Evolutionary conservation across 805 yeast genomes (phyloP).

Genomic region (Jamesozyma lodderae): DNA sequence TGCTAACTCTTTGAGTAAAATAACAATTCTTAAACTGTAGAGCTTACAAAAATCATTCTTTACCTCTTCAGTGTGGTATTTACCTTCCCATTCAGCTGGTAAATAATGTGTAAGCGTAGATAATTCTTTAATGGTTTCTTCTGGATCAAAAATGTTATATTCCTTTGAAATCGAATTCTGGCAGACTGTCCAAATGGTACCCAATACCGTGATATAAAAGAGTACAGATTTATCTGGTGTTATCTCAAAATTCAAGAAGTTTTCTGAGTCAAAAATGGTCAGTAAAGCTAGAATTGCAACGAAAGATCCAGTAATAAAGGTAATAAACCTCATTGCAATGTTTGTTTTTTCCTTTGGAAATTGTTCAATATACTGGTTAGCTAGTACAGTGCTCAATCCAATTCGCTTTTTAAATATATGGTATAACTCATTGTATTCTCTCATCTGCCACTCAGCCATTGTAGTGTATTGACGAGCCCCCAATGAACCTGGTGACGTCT

Average conservation of each 20-base stretch:
- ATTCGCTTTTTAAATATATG: slow-evolving; percentile 79
- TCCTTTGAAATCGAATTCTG: slow-evolving; percentile 60
- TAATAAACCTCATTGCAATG: slow-evolving; percentile 46
- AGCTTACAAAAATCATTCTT: slow-evolving; percentile 73
- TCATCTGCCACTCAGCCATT: slow-evolving; percentile 85
- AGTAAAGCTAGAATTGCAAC: slow-evolving; percentile 78
- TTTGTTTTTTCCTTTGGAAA: slow-evolving; percentile 76
- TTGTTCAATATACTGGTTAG: slow-evolving; percentile 76
- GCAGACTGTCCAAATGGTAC: slow-evolving; percentile 80
- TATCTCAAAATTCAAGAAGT: slow-evolving; percentile 81
- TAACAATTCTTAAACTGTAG: slow-evolving; percentile 62
- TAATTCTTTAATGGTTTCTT: slow-evolving; percentile 68
- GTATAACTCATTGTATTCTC: slow-evolving; percentile 89
- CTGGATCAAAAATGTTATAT: slow-evolving; percentile 82
- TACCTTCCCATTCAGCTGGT: slow-evolving; percentile 81
- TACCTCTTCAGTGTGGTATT: slow-evolving; percentile 74
- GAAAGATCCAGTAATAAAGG: slow-evolving; percentile 80
- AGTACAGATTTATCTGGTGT: slow-evolving; percentile 72
- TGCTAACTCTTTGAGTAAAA: slow-evolving; percentile 67
- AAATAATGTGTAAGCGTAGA: slow-evolving; percentile 84
- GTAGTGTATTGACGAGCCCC: slow-evolving; percentile 88
- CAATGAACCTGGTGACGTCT: slow-evolving; percentile 75
- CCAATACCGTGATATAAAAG: slow-evolving; percentile 81
- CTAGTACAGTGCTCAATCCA: slow-evolving; percentile 67
- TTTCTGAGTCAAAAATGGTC: slow-evolving; percentile 78